phyloP scores from a whole-genome alignment of 495 filamentous ascomycete genomes.

The Elasticomyces elasticus region DNA sequence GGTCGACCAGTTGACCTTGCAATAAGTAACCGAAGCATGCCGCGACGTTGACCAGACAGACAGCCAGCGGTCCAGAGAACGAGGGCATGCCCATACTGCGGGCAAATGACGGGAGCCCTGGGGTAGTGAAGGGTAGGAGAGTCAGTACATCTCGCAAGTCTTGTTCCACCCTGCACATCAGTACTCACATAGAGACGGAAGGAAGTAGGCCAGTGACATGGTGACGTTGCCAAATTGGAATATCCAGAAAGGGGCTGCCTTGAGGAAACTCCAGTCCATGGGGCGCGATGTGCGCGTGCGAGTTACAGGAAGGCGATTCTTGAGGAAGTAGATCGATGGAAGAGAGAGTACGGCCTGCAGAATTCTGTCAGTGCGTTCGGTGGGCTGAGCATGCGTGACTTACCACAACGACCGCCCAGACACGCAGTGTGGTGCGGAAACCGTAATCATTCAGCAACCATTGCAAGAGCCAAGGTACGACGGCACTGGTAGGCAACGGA shows the following conservation, averaged over 20 bases:
- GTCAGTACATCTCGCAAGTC: no score
- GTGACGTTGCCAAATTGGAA: constrained; percentile 25
- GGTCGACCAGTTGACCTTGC: constrained; percentile 52
- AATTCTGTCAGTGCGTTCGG: not conserved
- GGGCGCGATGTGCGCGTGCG: not conserved
- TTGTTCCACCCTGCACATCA: no score
- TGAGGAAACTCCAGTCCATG: constrained; percentile 26
- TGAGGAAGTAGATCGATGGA: constrained; percentile 21
- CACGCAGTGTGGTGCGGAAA: constrained; percentile 43
- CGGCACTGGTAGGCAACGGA: constrained; percentile 25
- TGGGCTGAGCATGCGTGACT: not conserved
- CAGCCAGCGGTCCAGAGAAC: constrained; percentile 21
- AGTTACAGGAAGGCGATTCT: constrained; percentile 25
- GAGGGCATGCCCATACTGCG: constrained; percentile 19
- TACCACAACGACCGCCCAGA: constrained; percentile 43
- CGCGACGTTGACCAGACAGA: constrained; percentile 26
- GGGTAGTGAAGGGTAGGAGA: no score
- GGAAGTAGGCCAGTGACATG: constrained; percentile 28
- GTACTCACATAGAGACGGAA: constrained; percentile 28
- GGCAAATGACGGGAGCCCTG: constrained; percentile 27
- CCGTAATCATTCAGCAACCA: constrained; percentile 44
- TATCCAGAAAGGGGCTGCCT: constrained; percentile 21
- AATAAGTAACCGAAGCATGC: constrained; percentile 40
- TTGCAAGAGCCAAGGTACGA: constrained; percentile 30
- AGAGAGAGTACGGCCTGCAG: not conserved